Base-by-base conservation (phyloP, 2,329 filamentous ascomycete genomes). In the Stachybotrys chartarum region DNA sequence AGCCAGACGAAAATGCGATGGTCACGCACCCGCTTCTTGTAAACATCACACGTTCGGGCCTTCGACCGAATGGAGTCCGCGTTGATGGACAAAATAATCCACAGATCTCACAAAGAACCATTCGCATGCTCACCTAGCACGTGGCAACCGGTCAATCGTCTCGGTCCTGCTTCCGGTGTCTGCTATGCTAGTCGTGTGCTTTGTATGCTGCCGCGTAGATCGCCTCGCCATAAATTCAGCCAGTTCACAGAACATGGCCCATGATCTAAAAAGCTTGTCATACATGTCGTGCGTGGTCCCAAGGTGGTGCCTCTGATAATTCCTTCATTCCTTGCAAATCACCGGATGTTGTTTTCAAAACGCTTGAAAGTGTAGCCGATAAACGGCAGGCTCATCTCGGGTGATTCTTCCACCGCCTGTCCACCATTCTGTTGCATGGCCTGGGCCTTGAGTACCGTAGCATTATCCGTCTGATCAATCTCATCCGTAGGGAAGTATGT, bases 401-500 rank as follows among this genome's bases (percentile, higher is more conserved):
- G 91, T 60, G 91, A 87, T 70, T 96, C 89, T 63, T 93, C 90
- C 10, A 81, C 78, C 60, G 72, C 72, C 63, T 80, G 80, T 53
- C 84, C 84, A 47, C 45, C 45, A 24, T 47, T 47, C 65, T 85
- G 81, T 58, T 87, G 86, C 60, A 87, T 82, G 52, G 90, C 90
- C 72, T 95, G 90, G 18, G 90, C 90, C 70, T 91, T 89, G 66
- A 96, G 82, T 61, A 90, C 82, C 30, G 91, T 94, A 55, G 89
- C 91, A 60, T 91, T 96, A 71, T 97, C 92, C 55, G 91, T 93
- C 77, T 97, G 93, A 65, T 96, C 91, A 68, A 99, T 97, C 73
- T 99, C 94, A 68, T 99, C 94, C 53, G 91, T 97, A 10, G 94
- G 94, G 85, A 99, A 99, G 79, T 99, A 97, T 50, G 92, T 93